Conservation (phyloP, 2,329 filamentous ascomycete genomes). For the Pseudocercospora crystallina region DNA sequence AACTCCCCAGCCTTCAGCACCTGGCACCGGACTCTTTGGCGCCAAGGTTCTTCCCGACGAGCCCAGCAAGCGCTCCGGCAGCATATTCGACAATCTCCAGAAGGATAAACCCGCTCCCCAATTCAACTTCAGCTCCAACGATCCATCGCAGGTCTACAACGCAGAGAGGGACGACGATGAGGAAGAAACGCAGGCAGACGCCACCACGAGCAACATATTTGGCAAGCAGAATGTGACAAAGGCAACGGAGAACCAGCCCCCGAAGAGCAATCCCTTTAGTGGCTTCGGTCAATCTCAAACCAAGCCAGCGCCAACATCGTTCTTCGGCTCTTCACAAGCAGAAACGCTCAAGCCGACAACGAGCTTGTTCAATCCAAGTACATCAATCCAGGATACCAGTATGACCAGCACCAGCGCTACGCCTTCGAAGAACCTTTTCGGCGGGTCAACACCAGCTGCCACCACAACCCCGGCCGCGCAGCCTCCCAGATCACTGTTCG, state of each 20-base stretch:
- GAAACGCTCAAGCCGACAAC: conserved; percentile 6
- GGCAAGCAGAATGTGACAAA: conserved; percentile 8
- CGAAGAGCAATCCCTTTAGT: conserved; percentile 5
- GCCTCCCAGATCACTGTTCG: conserved; percentile 19
- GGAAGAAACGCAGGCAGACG: conserved; percentile 3
- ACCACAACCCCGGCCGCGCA: conserved; percentile 14
- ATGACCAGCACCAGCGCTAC: conserved; percentile 28
- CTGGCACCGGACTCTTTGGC: conserved; percentile 20
- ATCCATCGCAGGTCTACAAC: conserved; percentile 20
- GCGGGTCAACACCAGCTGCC: conserved; percentile 5
- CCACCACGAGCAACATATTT: conserved; percentile 7
- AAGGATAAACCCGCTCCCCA: conserved; percentile 10
- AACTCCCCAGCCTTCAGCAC: conserved; percentile 10
- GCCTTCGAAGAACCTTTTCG: conserved; percentile 22
- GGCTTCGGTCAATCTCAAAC: conserved; percentile 8
- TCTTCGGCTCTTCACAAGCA: conserved; percentile 2
- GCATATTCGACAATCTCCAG: conserved; percentile 21
- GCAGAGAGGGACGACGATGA: conserved; percentile 18
- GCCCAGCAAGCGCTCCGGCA: conserved; percentile 13
- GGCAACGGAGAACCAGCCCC: conserved; percentile 5
- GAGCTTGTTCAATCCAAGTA: conserved; percentile 11
- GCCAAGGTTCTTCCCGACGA: conserved; percentile 6
- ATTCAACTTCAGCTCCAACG: conserved; percentile 20
- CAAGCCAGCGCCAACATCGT: conserved; percentile 7
- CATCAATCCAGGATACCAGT: conserved; percentile 26